Evolutionary conservation across 306 rosid genomes (phyloP), one percentile per base, ranked within the genome.

Genomic region (Citrullus amarus): DNA sequence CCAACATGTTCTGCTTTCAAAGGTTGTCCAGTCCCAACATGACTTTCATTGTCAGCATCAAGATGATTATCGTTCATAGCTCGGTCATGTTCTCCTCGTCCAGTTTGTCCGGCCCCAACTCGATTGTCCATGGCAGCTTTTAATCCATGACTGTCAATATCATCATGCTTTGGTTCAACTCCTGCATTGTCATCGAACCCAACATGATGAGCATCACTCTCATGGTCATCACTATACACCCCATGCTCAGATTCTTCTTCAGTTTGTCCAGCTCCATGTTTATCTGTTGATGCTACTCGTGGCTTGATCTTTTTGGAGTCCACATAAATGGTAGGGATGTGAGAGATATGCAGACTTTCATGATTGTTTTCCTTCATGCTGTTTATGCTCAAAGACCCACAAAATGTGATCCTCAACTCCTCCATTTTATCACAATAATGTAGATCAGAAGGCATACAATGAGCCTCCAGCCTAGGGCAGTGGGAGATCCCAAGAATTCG

Each of bases 381-480:
- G 28, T 3, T 1, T 14, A 7, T 50, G 60, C 77, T 72, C 36
- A 50, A 51, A 0, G 28, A 32, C 25, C 60, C 77, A 72, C 77
- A 72, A 30, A 72, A 72, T 15, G 77, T 50, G 59, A 72, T 28
- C 60, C 77, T 72, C 60, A 50, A 72, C 60, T 72, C 77, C 34
- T 28, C 5, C 0, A 72, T 10, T 56, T 43, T 1, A 22, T 70
- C 41, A 46, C 57, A 13, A 25, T 12, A 2, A 0, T 11, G 0
- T 0, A 70, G 3, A 2, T 46, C 0, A 12, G 0, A 0, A 46
- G 11, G 58, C 14, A 70, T 5, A 12, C 1, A 0, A 46, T 22
- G 20, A 46, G 13, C 20, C 13, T 6, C 12, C 76, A 70, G 28
- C 44, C 8, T 28, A 10, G 77, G 77, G 25, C 77, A 72, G 41